phyloP scores from a whole-genome alignment of 2,329 filamentous ascomycete genomes.

The Penicillium hordei region DNA sequence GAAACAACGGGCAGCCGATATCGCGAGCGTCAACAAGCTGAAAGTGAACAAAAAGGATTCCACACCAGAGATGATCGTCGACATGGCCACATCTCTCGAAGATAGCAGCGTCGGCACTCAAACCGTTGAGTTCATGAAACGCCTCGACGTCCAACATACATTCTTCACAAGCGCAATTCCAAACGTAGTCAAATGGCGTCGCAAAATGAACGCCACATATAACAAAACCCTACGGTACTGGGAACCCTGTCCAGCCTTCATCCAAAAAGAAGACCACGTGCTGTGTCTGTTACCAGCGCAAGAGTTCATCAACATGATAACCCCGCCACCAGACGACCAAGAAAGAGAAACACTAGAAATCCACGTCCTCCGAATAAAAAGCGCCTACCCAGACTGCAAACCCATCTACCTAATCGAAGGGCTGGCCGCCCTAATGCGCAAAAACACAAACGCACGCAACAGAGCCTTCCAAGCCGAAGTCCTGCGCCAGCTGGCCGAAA shows the following conservation, averaged over 20 bases:
- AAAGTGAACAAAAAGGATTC: conserved; percentile 72
- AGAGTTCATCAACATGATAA: conserved; percentile 64
- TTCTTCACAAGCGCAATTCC: conserved; percentile 45
- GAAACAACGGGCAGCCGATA: conserved; percentile 63
- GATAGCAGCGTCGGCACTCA: conserved; percentile 46
- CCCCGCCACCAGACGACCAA: conserved; percentile 36
- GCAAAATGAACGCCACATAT: conserved; percentile 65
- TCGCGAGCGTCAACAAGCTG: conserved; percentile 72
- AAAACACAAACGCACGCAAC: conserved; percentile 67
- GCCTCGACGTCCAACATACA: conserved; percentile 42
- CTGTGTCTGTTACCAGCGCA: conserved; percentile 62
- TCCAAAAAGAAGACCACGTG: conserved; percentile 59
- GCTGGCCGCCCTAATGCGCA: conserved; percentile 63
- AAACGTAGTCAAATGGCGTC: conserved; percentile 64
- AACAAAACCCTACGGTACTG: conserved; percentile 62
- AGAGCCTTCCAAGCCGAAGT: conserved; percentile 67
- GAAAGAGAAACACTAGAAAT: conserved; percentile 53
- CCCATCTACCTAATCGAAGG: conserved; percentile 74
- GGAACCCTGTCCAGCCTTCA: conserved; percentile 57
- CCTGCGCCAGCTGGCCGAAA: conserved; percentile 48
- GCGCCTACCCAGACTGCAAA: conserved; percentile 53
- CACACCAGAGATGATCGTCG: conserved; percentile 73
- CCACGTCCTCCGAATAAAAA: conserved; percentile 59
- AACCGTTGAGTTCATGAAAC: conserved; percentile 44
- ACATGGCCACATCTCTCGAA: conserved; percentile 61